Evolutionary conservation across 495 filamentous ascomycete species (phyloP), one percentile per base, ranked within the genome.

Genomic region (Penicillium atrosanguineum): DNA sequence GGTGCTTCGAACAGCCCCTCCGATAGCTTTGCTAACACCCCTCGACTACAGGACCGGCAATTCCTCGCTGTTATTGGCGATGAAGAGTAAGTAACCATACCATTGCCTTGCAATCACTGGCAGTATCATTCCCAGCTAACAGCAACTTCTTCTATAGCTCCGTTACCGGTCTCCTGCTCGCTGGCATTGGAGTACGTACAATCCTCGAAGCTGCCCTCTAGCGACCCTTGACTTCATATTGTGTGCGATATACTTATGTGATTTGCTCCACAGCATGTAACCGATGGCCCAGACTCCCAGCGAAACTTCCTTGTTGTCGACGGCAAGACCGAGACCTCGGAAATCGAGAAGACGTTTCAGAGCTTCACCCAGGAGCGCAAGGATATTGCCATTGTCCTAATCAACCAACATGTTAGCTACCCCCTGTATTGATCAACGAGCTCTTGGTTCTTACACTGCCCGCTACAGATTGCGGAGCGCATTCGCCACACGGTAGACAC

Each of bases 221-320:
- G 19, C n/a, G n/a, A 40, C 38, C 7, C n/a, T 18, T 4, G n/a
- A 40, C 16, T 9, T 40, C n/a, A 20, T 34, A 12, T 14, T 6
- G 9, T 19, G n/a, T 4, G 12, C 21, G 16, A 9, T 23, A 29
- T 46, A 15, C 43, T 42, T 25, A 12, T 14, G 11, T 7, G 0
- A 15, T 0, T 44, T 44, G 19, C 21, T 41, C 37, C 53, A 53
- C 44, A 89, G 87, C 88, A 92, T 67, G 87, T 91, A 49, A 90
- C 87, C 40, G 75, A 81, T 52, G 77, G 88, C 11, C 90, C 93
- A 14, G 89, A 95, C 69, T 81, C 87, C 46, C 88, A 95, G 59
- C 92, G 95, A 72, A 99, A 97, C 79, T 99, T 96, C 77, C 84
- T 99, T 6, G 89, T 97, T 40, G 94, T 99, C 44, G 93, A 97